phyloP scores from a whole-genome alignment of 768 basidiomycete genomes.

The Antrodiella citrinella region DNA sequence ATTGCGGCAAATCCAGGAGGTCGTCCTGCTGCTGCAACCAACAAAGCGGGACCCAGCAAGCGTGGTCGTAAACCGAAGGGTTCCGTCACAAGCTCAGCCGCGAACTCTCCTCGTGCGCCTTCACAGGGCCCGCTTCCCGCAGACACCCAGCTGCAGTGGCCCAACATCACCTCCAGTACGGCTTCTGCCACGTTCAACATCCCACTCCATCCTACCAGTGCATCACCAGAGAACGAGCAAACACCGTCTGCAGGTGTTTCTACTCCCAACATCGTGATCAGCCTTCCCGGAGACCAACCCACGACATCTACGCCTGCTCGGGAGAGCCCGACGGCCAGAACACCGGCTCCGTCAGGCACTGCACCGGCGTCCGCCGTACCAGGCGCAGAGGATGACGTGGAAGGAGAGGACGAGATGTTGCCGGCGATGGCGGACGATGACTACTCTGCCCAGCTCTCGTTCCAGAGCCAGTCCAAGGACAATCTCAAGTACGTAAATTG shows the following conservation, averaged over 20 bases:
- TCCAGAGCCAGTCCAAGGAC: conserved; percentile 84
- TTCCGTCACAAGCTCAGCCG: conserved; percentile 8
- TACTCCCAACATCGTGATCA: conserved; percentile 9
- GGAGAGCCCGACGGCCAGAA: not conserved
- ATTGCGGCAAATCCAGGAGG: conserved; percentile 13
- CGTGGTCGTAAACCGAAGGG: conserved; percentile 26
- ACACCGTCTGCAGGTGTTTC: not conserved
- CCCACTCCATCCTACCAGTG: not conserved
- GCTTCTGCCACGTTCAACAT: conserved; percentile 1
- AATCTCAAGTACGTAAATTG: conserved; percentile 58
- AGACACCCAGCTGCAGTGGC: conserved; percentile 14
- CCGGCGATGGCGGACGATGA: conserved; percentile 88
- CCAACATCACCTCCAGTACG: not conserved
- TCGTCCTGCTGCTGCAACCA: conserved; percentile 10
- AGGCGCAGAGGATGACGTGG: conserved; percentile 44
- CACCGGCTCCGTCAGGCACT: not conserved
- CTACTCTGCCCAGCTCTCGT: conserved; percentile 74
- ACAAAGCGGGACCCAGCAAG: conserved; percentile 19
- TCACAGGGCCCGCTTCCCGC: conserved; percentile 11
- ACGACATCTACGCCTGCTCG: not conserved
- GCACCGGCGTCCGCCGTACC: conserved; percentile 6
- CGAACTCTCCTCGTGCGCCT: conserved; percentile 12
- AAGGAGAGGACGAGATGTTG: conserved; percentile 70
- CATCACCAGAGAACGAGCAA: not conserved
- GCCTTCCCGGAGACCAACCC: conserved; percentile 14